Percentiles rank a stretch among this genome's conserved stretches.
These are phyloP conservation scores for Penicillium brevicompactum DNA, from an alignment of 2,329 filamentous ascomycete species.

Conservation along the genomic window DNA sequence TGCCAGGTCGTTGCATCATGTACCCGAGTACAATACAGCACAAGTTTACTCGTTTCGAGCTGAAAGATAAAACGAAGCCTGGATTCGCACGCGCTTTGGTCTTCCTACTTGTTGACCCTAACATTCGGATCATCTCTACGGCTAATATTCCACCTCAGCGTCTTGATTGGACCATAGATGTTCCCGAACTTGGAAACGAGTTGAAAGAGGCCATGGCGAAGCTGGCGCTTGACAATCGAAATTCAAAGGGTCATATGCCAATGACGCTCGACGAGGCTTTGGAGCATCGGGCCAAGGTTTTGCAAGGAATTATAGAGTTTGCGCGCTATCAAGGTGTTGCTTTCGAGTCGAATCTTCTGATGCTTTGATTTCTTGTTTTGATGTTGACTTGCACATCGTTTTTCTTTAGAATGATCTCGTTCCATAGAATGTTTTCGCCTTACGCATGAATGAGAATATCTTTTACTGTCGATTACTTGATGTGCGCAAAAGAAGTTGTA, in stretches of 20 bases:
- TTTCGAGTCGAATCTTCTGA: slow-evolving; percentile 31
- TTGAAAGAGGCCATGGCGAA: slow-evolving; percentile 16
- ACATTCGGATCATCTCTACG: slow-evolving; percentile 55
- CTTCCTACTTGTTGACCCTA: slow-evolving; percentile 63
- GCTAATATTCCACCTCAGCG: slow-evolving; percentile 57
- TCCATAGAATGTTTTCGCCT: background rate
- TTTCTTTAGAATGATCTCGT: background rate
- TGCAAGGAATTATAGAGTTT: slow-evolving; percentile 27
- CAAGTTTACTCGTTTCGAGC: slow-evolving; percentile 51
- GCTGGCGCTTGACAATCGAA: slow-evolving; percentile 24
- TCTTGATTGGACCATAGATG: slow-evolving; percentile 43
- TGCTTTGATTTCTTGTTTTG: slow-evolving; percentile 12
- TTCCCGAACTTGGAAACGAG: slow-evolving; percentile 31
- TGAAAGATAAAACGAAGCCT: slow-evolving; percentile 53
- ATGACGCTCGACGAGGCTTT: slow-evolving; percentile 44
- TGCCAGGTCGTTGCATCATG: slow-evolving; percentile 25
- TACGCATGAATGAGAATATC: too few relatives aligned
- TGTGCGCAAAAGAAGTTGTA: too few relatives aligned
- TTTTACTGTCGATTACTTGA: too few relatives aligned
- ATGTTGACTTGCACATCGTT: background rate
- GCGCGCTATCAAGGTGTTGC: slow-evolving; percentile 33
- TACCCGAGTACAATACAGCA: slow-evolving; percentile 52
- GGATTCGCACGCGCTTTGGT: slow-evolving; percentile 59
- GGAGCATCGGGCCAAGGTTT: slow-evolving; percentile 30
- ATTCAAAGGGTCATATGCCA: slow-evolving; percentile 28